Evolutionary conservation across 257 asterid genomes (phyloP).

Genomic region (Ajuga chamaepitys): DNA sequence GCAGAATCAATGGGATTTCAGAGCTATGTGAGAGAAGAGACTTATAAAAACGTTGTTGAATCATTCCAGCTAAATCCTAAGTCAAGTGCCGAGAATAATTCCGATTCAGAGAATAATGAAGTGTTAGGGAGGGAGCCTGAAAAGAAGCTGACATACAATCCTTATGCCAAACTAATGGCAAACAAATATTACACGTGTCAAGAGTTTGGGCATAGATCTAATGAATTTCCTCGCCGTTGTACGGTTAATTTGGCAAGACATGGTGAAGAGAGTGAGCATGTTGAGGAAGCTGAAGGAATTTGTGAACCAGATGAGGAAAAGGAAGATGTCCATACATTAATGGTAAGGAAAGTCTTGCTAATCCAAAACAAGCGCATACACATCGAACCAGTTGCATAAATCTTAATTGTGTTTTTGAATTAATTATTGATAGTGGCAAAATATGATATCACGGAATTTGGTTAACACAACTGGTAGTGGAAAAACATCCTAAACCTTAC

Average conservation of each 20-base stretch:
- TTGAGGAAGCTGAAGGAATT: neutral
- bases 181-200: neutral
- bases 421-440: neutral
- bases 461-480: neutral
- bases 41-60: too few species aligned
- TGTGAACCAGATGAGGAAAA: neutral
- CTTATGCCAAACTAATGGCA: neutral
- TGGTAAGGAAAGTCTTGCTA: too few species aligned
- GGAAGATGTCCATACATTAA: neutral
- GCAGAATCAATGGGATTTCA: too few species aligned
- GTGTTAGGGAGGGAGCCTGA: neutral
- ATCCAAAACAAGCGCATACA: neutral
- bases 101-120: neutral
- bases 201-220: neutral
- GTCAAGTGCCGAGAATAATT: too few species aligned
- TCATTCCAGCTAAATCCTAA: too few species aligned
- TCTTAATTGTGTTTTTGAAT: too few species aligned
- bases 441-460: neutral
- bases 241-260: neutral
- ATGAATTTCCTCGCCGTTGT: neutral
- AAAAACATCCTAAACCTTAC: too few species aligned
- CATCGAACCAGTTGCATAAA: neutral
- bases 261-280: neutral
- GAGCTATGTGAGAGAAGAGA: too few species aligned
- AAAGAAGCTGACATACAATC: too few species aligned